Conservation (phyloP, 192 early-diverging fungal species). For the Rhizophagus prolifer region DNA sequence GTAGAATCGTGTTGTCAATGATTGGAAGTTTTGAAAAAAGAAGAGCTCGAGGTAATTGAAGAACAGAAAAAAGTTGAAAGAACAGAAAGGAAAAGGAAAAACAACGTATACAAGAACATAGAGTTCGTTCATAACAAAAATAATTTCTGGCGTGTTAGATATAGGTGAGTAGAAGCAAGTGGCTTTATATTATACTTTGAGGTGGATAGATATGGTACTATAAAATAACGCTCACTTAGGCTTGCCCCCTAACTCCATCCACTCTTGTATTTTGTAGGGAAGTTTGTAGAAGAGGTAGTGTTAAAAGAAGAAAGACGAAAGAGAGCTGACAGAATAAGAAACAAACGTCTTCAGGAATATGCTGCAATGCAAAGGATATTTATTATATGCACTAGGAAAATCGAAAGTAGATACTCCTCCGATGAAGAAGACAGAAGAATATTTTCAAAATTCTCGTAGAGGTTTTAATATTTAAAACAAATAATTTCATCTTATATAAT, state of each 20-base stretch:
- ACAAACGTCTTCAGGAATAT: not conserved
- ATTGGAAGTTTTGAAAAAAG: not conserved
- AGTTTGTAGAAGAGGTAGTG: not conserved
- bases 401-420: not conserved
- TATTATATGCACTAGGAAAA: not conserved
- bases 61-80: not conserved
- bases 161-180: too few relatives aligned
- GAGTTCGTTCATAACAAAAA: too few relatives aligned
- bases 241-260: too few relatives aligned
- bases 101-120: not conserved
- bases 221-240: too few relatives aligned
- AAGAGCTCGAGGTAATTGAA: not conserved
- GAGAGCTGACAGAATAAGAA: not conserved
- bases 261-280: too few relatives aligned
- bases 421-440: not conserved
- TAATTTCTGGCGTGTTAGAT: too few relatives aligned
- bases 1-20: not conserved
- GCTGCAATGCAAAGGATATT: not conserved
- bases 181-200: too few relatives aligned
- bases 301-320: conserved; percentile 7
- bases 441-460: not conserved
- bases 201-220: too few relatives aligned
- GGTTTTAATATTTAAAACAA: not conserved
- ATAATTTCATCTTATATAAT: too few relatives aligned
- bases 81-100: not conserved